Evolutionary conservation across 1,284 basidiomycete species (phyloP), one percentile per base, ranked within the genome.

Genomic region (Trametes polyzona): DNA sequence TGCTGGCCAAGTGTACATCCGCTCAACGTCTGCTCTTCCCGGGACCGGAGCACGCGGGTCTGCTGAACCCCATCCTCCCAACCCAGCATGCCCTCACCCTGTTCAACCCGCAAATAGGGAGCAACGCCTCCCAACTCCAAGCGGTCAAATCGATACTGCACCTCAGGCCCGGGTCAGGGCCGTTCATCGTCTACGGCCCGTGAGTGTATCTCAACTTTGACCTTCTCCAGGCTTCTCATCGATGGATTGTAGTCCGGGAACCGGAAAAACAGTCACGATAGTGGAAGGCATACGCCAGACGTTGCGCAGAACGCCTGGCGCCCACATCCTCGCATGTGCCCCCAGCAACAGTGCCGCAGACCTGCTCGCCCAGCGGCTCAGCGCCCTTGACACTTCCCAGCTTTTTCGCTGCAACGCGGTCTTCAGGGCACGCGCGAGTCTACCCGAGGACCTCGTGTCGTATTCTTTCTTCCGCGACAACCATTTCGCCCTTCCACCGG

Each of bases 101-200:
- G 5, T 74, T 75, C 61, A 85, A 88, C 59, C 53, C 64, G 0
- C 66, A 78, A 4, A 77, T 90, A 30, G 72, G 67, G 0, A 62
- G 53, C 0, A 89, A 90, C 63, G 52, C 69, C 0, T 74, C 79
- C 11, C 87, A 89, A 60, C 61, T 78, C 2, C 76, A 76, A 55
- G 86, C 86, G 5, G 79, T 88, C 1, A 69, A 71, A 3, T 79
- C 81, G 0, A 86, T 88, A 33, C 57, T 80, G 2, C 66, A 67
- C 10, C 72, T 77, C 40, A 69, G 72, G 11, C 65, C 74, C 1
- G 83, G 83, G 0, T 78, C 81, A 1, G 71, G 76, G 0, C 83
- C 85, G 0, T 88, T 88, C 63, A 71, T 84, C 9, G 70, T 88
- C 1, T 88, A 86, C 69, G 87, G 87, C 21, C 86, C 87, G 84